Base-by-base conservation (phyloP, 352 stramenopile genomes). In the Hyaloperonospora arabidopsidis region DNA sequence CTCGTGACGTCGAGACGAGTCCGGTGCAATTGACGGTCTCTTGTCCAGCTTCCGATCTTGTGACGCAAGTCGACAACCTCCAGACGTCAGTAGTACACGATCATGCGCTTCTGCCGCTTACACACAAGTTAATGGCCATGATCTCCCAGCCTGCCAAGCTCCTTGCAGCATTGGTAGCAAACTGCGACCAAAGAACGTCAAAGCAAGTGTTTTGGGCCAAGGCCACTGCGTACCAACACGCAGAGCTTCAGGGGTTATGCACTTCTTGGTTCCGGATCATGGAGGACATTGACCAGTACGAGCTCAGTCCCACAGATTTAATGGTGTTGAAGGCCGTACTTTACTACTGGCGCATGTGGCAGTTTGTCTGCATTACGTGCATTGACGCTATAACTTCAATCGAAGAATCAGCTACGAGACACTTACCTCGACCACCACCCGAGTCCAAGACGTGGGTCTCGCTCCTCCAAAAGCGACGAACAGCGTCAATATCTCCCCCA, bases 271-370 rank as follows among this genome's bases (percentile, higher is more conserved):
- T 59, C 17, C 49, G 56, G 6, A 55, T 81, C 22, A 38, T 70
- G 15, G 53, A 65, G 23, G 52, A 50, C 15, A 57, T 66, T 11
- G 59, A 59, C 13, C 41, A 47, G 22, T 56, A 54, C 35, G 63
- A 65, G 11, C 17, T 67, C 11, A 51, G 58, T 22, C 47, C 64
- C 40, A 63, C 68, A 7, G 72, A 86, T 45, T 36, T 60, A 47
- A 68, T 76, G 65, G 72, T 87, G 68, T 50, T 74, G 19, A 87
- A 87, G 63, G 53, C 75, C 21, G 54, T 59, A 51, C 38, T 86
- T 17, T 76, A 78, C 50, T 79, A 86, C 56, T 71, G 72, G 57
- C 61, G 60, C 2, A 21, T 87, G 59, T 90, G 80, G 80, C 65
- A 70, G 43, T 72, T 71, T 40, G 56, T 85, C 7, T 70, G 59